Percentiles rank a stretch among this genome's conserved stretches.
phyloP scores from a whole-genome alignment of 192 early-diverging fungal species.

The Gonapodya prolifera region DNA sequence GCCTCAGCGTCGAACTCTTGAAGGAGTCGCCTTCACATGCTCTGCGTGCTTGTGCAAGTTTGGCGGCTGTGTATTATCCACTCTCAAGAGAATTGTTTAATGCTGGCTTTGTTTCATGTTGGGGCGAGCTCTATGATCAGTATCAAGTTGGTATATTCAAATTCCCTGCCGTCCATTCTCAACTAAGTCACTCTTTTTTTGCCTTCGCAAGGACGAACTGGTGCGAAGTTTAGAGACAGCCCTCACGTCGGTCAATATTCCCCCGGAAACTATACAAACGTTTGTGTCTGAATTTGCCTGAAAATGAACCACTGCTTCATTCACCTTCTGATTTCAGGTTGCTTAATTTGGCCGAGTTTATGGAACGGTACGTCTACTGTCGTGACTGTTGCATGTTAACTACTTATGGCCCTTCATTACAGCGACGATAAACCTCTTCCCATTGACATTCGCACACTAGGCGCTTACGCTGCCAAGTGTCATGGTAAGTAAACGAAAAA shows the following conservation, averaged over 20 bases:
- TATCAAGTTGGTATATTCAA: conserved; percentile 31
- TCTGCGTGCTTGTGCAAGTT: conserved; percentile 72
- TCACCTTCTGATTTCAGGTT: conserved; percentile 27
- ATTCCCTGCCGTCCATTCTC: neutral
- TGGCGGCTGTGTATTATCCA: conserved; percentile 67
- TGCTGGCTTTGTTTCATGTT: conserved; percentile 93
- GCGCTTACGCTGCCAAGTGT: conserved; percentile 78
- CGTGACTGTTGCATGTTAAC: neutral
- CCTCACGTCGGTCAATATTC: conserved; percentile 63
- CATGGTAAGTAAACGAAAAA: conserved; percentile 29
- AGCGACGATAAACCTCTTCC: conserved; percentile 86
- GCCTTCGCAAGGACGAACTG: conserved; percentile 50
- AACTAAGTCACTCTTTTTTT: too few relatives aligned
- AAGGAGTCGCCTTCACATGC: conserved; percentile 95
- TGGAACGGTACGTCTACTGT: conserved; percentile 52
- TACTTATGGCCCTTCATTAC: neutral
- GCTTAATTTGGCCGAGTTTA: conserved; percentile 91
- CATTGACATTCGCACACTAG: conserved; percentile 81
- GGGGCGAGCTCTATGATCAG: conserved; percentile 79
- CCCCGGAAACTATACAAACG: conserved; percentile 83
- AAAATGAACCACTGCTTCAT: neutral
- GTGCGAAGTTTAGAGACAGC: conserved; percentile 70
- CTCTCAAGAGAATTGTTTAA: conserved; percentile 88
- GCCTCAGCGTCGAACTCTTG: conserved; percentile 79
- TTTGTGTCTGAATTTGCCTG: neutral